Base-by-base conservation (phyloP, 805 yeast genomes). In the Lachancea kluyveri region DNA sequence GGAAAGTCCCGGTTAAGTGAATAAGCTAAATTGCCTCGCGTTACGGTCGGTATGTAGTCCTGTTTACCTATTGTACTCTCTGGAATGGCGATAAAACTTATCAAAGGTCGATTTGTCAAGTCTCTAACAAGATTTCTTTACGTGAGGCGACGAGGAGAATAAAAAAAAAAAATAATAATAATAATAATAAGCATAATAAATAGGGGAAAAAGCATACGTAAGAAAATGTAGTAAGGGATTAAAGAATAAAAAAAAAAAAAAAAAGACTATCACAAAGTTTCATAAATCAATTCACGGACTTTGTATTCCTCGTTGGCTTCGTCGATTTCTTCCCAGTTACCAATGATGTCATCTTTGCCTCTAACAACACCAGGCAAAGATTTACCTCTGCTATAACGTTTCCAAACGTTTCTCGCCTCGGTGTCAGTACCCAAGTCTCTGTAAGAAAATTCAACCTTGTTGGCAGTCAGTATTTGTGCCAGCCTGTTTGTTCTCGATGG, bases 351-450 rank as follows among this genome's bases (percentile, higher is more conserved):
- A 46, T 83, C 92, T 17, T 76, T 77, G 6, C 83, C 85, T 56
- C 95, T 72, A 11, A 87, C 87, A 11, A 87, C 70, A 20, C 88
- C 96, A 2, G 96, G 96, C 36, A 86, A 68, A 2, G 74, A 64
- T 44, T 81, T 76, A 3, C 94, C 95, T 17, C 65, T 66, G 11
- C 82, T 66, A 48, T 73, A 73, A 43, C 92, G 70, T 48, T 74
- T 75, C 96, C 96, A 87, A 17, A 85, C 70, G 46, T 75, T 72
- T 55, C 86, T 77, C 10, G 95, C 95, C 39, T 77, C 80, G 31
- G 77, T 86, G 52, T 87, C 94, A 0, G 95, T 85, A 5, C 95
- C 95, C 31, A 86, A 60, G 52, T 87, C 96, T 36, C 82, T 74
- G 51, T 74, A 70, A 18, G 73, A 70, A 52, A 75, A 83, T 37